A percentile compares a stretch with the other conserved stretches of the same genome.
Conservation (phyloP, 768 basidiomycete species). For the Tylopilus subfusipes region DNA sequence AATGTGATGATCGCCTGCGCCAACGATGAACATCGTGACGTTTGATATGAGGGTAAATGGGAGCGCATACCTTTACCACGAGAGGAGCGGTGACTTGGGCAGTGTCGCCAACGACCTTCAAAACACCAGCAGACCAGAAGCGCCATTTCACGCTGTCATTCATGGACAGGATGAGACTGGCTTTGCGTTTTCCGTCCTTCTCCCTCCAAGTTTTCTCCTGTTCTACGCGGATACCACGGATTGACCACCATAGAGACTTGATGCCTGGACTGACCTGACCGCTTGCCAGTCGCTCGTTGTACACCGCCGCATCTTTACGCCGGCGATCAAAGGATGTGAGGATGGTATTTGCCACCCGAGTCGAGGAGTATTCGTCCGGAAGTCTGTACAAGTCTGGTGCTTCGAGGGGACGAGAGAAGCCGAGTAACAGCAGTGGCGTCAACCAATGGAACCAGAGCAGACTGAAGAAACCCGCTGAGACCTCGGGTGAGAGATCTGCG, state of each 20-base stretch:
- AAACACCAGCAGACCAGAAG: constrained; percentile 69
- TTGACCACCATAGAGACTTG: constrained; percentile 55
- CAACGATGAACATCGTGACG: neutral
- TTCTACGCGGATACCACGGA: constrained; percentile 45
- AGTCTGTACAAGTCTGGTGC: constrained; percentile 80
- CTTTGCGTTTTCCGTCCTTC: constrained; percentile 53
- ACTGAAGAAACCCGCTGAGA: constrained; percentile 54
- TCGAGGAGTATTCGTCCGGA: constrained; percentile 57
- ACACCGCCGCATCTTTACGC: constrained; percentile 53
- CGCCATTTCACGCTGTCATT: constrained; percentile 76
- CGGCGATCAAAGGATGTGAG: constrained; percentile 61
- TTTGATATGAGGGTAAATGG: neutral
- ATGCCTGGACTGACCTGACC: constrained; percentile 61
- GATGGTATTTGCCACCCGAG: constrained; percentile 59
- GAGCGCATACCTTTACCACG: constrained; percentile 65
- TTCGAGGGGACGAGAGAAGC: constrained; percentile 78
- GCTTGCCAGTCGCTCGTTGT: constrained; percentile 64
- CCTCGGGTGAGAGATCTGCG: constrained; percentile 62
- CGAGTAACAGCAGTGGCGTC: constrained; percentile 63
- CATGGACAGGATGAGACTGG: constrained; percentile 66
- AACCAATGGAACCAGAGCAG: constrained; percentile 74
- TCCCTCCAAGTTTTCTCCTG: constrained; percentile 66
- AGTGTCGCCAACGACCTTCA: constrained; percentile 62
- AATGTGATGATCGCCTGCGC: constrained; percentile 67
- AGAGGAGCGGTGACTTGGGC: constrained; percentile 74